phyloP scores from a whole-genome alignment of 495 filamentous ascomycete genomes.

The Immersiella caudata region DNA sequence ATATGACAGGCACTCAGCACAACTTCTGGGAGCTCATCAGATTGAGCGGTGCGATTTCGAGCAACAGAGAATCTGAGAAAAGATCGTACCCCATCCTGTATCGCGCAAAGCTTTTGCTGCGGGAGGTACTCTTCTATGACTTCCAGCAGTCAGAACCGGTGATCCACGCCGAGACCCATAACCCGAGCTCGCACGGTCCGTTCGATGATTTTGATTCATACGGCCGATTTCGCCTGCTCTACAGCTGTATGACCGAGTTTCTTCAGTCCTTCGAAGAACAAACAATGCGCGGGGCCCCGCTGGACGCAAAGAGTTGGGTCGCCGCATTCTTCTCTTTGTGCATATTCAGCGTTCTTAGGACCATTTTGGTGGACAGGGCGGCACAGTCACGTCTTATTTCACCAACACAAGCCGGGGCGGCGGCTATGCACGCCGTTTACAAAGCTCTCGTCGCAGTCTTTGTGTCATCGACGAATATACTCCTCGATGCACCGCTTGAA shows the following conservation, averaged over 20 bases:
- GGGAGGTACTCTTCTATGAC: conserved; percentile 54
- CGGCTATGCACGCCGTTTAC: conserved; percentile 51
- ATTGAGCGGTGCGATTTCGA: conserved; percentile 46
- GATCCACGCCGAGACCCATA: conserved; percentile 46
- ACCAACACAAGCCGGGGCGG: conserved; percentile 36
- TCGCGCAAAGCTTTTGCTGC: conserved; percentile 52
- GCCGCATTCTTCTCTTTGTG: conserved; percentile 52
- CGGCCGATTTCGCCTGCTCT: conserved; percentile 48
- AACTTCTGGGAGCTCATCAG: conserved; percentile 52
- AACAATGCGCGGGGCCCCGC: conserved; percentile 39
- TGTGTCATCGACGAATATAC: conserved; percentile 45
- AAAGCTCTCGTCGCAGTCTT: conserved; percentile 50
- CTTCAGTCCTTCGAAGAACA: conserved; percentile 50
- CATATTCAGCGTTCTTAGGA: conserved; percentile 54
- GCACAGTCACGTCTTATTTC: conserved; percentile 38
- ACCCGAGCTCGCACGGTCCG: conserved; percentile 36
- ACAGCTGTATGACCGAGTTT: conserved; percentile 52
- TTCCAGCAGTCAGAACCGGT: conserved; percentile 52
- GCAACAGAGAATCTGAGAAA: conserved; percentile 44
- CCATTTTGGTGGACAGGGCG: conserved; percentile 48
- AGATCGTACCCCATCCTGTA: conserved; percentile 48
- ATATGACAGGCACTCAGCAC: conserved; percentile 45
- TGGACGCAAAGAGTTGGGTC: conserved; percentile 48
- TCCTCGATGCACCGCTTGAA: conserved; percentile 40
- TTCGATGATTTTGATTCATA: conserved; percentile 50